Base-by-base conservation (phyloP, 257 asterid genomes). In the Petrea volubilis region DNA sequence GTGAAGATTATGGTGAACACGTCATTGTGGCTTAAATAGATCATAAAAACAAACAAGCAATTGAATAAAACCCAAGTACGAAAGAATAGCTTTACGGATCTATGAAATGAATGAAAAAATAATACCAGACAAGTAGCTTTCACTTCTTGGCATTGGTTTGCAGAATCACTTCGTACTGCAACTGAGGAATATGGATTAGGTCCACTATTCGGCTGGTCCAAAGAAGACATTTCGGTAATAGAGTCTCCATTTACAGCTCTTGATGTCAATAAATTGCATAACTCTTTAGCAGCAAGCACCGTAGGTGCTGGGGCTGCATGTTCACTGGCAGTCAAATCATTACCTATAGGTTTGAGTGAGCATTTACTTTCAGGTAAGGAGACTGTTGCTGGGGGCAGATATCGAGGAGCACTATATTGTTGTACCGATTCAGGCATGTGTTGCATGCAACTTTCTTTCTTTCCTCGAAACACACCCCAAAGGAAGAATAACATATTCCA, bases 401-500 rank as follows among this genome's bases (percentile, higher is more conserved):
- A 24, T 47, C 1, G 55, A 47, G 55, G 23, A 47, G 24, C 55
- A n/a, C 20, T 47, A 47, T 7, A 47, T 17, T 47, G 24, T 18
- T 47, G 10, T 17, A 17, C 20, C 0, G 55, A 47, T 17, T 47
- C 55, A 17, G 55, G 24, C 25, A 47, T 47, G 24, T 17, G 0
- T 47, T n/a, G 25, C 25, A 7, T 3, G 55, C 24, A 47, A 47
- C 55, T 47, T n/a, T 17, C 55, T 17, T 47, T 47, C 55, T 47
- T 47, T 47, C 55, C 55, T 47, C 24, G n/a, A 47, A 47, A 47
- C 55, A 47, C 55, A 5, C 55, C 55, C 25, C 55, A 47, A 47
- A 47, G 55, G 55, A 47, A 47, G 55, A 47, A 47, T 47, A 47
- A 47, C 55, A 47, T 47, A 47, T 47, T 47, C 55, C 55, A 47